Percentiles rank a stretch among this genome's conserved stretches.
Conservation (phyloP, 148 eudicot genomes). For the Dysphania ambrosioides region DNA sequence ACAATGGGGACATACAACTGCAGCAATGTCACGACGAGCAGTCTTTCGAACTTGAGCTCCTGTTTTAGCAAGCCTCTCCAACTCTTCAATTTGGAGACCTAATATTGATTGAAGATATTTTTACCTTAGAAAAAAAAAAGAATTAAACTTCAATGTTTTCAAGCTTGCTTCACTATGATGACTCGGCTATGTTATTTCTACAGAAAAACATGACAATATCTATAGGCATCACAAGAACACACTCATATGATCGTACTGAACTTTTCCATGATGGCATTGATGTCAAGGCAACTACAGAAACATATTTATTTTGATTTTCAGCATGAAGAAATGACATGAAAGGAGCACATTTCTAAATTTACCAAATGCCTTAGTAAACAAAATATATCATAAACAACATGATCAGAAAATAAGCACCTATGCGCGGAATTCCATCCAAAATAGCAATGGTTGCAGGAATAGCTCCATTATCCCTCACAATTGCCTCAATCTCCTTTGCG, state of each 20-base stretch:
- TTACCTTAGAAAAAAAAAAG: conserved; percentile 1
- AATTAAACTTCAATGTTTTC: not conserved
- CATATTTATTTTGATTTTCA: not conserved
- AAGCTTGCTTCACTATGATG: not conserved
- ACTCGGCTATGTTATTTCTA: too few relatives aligned
- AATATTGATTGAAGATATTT: conserved; percentile 6
- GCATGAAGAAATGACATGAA: not conserved
- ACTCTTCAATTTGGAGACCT: conserved; percentile 71
- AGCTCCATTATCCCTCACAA: conserved; percentile 81
- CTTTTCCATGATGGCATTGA: not conserved
- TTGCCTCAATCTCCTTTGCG: conserved; percentile 82
- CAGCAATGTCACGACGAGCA: conserved; percentile 95
- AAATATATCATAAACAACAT: not conserved
- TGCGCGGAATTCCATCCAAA: conserved; percentile 79
- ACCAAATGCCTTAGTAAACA: not conserved
- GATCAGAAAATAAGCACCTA: conserved; percentile 48
- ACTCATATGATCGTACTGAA: not conserved
- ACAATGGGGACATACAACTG: conserved; percentile 60
- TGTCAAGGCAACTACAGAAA: not conserved
- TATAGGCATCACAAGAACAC: not conserved
- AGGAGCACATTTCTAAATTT: not conserved
- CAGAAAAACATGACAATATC: not conserved
- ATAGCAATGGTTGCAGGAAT: conserved; percentile 93
- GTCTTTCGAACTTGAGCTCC: conserved; percentile 76
- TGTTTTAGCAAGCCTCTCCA: conserved; percentile 71